A percentile compares a stretch with the other conserved stretches of the same genome.
phyloP scores from a whole-genome alignment of 495 filamentous ascomycete genomes.

The Cercophora newfieldiana region DNA sequence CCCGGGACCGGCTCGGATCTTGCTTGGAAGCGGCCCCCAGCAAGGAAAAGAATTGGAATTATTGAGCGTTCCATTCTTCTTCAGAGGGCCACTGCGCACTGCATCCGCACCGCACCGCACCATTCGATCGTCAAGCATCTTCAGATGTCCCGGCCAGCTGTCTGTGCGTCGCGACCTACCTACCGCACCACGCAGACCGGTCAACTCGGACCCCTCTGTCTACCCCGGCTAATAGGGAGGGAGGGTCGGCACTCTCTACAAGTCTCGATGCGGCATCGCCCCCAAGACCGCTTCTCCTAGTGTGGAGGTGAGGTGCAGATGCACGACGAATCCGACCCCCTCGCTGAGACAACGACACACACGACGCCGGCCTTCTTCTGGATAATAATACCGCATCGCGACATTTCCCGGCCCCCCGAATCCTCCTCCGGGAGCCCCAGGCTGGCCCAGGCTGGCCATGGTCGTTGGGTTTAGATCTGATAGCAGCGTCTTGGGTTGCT shows the following conservation, averaged over 20 bases:
- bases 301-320: background rate
- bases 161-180: background rate
- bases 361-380: background rate
- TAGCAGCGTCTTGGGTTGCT: background rate
- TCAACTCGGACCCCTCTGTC: conserved; percentile 8
- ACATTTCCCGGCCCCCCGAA: background rate
- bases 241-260: conserved; percentile 7
- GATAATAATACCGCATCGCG: background rate
- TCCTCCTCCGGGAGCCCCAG: background rate
- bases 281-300: background rate
- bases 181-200: background rate
- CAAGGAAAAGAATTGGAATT: background rate
- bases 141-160: background rate
- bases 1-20: conserved; percentile 12
- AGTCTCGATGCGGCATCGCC: conserved; percentile 4
- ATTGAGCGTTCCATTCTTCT: too few relatives aligned
- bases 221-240: background rate
- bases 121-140: background rate
- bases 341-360: background rate
- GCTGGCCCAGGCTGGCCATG: background rate
- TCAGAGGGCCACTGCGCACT: too few relatives aligned
- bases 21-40: background rate
- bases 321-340: background rate
- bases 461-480: background rate
- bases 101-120: too few relatives aligned